Evolutionary conservation across 1,284 basidiomycete genomes (phyloP).

Genomic region (Rhizoctonia solani): DNA sequence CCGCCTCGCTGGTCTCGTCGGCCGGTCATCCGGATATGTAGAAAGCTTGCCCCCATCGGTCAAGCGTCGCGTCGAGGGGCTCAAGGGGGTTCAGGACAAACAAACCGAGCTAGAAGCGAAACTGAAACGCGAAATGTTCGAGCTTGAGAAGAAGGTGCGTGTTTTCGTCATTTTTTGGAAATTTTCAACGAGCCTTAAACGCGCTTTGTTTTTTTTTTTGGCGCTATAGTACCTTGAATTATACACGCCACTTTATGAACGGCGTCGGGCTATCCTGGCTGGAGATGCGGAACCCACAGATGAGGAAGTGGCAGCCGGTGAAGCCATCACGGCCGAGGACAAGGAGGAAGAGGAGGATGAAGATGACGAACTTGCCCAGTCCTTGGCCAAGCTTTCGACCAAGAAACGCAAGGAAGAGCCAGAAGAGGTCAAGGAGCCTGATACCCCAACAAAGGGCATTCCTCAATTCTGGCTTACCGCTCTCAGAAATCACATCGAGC

Average conservation of each 20-base stretch:
- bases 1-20: slow-evolving; percentile 69
- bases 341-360: slow-evolving; percentile 47
- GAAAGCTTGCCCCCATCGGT: slow-evolving; percentile 83
- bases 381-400: slow-evolving; percentile 19
- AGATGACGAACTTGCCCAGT: slow-evolving; percentile 44
- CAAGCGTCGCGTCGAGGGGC: slow-evolving; percentile 84
- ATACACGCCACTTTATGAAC: slow-evolving; percentile 59
- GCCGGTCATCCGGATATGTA: slow-evolving; percentile 83
- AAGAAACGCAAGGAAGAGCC: slow-evolving; percentile 12
- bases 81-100: slow-evolving; percentile 94
- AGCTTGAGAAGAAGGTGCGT: slow-evolving; percentile 91
- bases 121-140: slow-evolving; percentile 96
- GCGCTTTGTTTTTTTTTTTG: background rate
- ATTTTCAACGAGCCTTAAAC: background rate
- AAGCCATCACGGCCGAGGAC: slow-evolving; percentile 54
- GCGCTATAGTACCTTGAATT: slow-evolving; percentile 52
- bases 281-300: slow-evolving; percentile 58
- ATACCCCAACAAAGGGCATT: slow-evolving; percentile 57
- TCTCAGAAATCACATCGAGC: slow-evolving; percentile 86
- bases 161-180: background rate
- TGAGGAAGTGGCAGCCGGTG: slow-evolving; percentile 56
- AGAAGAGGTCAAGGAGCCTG: slow-evolving; percentile 38
- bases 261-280: slow-evolving; percentile 55
- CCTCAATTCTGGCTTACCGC: slow-evolving; percentile 99
- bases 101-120: slow-evolving; percentile 92